These are phyloP conservation scores for Abrus pulchellus DNA, from an alignment of 306 rosid genomes.

Conservation along the genomic window DNA sequence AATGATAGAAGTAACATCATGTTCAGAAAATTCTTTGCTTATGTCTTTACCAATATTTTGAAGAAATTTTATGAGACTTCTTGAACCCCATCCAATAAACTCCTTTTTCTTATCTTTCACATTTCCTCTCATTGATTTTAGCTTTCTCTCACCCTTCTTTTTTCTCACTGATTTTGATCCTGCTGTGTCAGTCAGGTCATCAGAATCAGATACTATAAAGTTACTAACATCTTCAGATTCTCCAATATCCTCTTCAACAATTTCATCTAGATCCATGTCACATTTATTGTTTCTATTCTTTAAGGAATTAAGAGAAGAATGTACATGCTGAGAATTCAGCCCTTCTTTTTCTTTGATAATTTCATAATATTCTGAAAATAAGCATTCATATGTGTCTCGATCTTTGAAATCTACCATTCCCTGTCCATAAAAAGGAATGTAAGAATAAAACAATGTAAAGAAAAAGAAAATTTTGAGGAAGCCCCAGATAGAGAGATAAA, in stretches of 20 bases:
- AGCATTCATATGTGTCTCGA: conserved; percentile 60
- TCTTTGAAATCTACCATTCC: conserved; percentile 67
- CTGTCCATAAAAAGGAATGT: conserved; percentile 52
- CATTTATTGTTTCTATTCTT: conserved; percentile 52
- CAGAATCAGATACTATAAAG: conserved; percentile 59
- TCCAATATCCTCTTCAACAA: conserved; percentile 42
- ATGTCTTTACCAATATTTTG: conserved; percentile 58
- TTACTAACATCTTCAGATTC: conserved; percentile 60
- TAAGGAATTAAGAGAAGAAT: conserved; percentile 48
- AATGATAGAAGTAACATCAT: conserved; percentile 68
- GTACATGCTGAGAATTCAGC: conserved; percentile 53
- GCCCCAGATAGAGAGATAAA: conserved; percentile 32
- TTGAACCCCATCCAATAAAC: conserved; percentile 82
- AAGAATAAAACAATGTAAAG: conserved; percentile 38
- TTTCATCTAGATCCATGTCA: conserved; percentile 53
- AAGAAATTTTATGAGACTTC: conserved; percentile 70
- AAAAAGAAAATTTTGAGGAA: background rate
- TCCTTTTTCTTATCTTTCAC: conserved; percentile 58
- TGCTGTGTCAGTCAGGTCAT: conserved; percentile 52
- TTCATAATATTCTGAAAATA: conserved; percentile 69
- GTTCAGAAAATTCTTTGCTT: conserved; percentile 57
- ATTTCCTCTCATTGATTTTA: conserved; percentile 50
- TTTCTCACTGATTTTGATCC: conserved; percentile 46
- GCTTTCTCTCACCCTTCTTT: conserved; percentile 52
- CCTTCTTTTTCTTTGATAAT: conserved; percentile 62